Conservation (phyloP, 768 basidiomycete genomes). For the Trichaptum fuscoviolaceum region DNA sequence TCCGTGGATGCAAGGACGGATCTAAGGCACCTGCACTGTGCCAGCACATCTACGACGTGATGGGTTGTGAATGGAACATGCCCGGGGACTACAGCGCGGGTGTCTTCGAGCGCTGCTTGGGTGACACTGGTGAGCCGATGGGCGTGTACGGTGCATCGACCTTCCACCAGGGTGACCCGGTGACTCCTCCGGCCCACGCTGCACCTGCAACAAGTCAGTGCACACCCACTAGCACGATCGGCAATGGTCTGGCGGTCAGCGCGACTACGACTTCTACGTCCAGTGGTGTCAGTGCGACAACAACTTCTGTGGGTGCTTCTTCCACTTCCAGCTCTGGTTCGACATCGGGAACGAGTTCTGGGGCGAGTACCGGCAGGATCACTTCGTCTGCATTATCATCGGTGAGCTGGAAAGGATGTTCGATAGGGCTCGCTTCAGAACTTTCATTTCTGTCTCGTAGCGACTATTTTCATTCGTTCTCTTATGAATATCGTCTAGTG, state of each 20-base stretch:
- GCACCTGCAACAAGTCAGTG: slow-evolving; percentile 34
- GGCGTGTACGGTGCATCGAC: slow-evolving; percentile 33
- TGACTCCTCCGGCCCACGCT: slow-evolving; percentile 35
- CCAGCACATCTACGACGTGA: slow-evolving; percentile 25
- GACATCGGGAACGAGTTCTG: neutral
- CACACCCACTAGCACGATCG: slow-evolving; percentile 33
- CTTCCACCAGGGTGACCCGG: slow-evolving; percentile 31
- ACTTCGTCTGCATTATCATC: neutral
- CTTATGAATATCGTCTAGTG: neutral
- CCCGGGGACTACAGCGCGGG: slow-evolving; percentile 34
- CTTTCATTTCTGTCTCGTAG: neutral
- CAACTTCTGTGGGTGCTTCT: neutral
- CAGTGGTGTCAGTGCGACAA: neutral
- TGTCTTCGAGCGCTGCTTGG: slow-evolving; percentile 40
- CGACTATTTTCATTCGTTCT: neutral
- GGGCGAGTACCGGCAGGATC: neutral
- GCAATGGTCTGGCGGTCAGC: slow-evolving; percentile 30
- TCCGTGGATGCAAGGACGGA: slow-evolving; percentile 26
- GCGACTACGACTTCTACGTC: neutral
- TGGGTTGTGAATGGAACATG: slow-evolving; percentile 19
- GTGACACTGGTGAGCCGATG: slow-evolving; percentile 42
- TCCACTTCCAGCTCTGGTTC: neutral
- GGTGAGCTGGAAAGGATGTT: neutral
- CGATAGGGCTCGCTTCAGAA: neutral
- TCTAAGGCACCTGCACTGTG: slow-evolving; percentile 21